A percentile compares a stretch with the other conserved stretches of the same genome.
phyloP scores from a whole-genome alignment of 176 grass and related monocot genomes.

The Musa itinerans region DNA sequence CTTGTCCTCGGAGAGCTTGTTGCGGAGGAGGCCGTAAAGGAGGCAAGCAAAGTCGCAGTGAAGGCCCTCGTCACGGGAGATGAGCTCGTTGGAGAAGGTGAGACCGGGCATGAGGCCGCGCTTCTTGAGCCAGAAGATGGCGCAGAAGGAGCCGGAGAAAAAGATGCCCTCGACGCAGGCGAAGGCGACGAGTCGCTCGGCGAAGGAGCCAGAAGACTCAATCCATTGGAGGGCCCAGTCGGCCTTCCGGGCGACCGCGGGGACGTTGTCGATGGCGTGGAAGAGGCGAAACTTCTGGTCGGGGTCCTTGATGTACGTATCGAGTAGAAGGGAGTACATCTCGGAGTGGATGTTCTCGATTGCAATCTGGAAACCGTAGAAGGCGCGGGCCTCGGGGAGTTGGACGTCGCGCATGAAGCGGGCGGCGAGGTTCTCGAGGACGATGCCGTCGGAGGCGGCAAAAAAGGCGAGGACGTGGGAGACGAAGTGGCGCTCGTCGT shows the following conservation, averaged over 20 bases:
- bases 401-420: constrained; percentile 89
- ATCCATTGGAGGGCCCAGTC: constrained; percentile 85
- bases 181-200: constrained; percentile 72
- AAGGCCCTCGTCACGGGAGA: constrained; percentile 90
- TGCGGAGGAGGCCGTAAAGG: constrained; percentile 54
- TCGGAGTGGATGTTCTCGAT: constrained; percentile 99
- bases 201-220: constrained; percentile 28
- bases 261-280: constrained; percentile 70
- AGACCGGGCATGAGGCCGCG: constrained; percentile 81
- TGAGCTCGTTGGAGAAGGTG: constrained; percentile 98
- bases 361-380: constrained; percentile 95
- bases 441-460: constrained; percentile 85
- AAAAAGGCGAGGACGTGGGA: constrained; percentile 98
- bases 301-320: constrained; percentile 69
- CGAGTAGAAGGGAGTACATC: constrained; percentile 82
- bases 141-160: constrained; percentile 94
- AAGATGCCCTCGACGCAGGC: constrained; percentile 88
- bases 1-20: not conserved
- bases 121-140: constrained; percentile 99
- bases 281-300: constrained; percentile 67
- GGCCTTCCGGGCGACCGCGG: constrained; percentile 62
- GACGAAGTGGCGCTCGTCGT: constrained; percentile 78
- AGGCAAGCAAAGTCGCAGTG: constrained; percentile 97
- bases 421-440: constrained; percentile 86
- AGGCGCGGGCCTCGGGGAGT: constrained; percentile 67